phyloP scores from a whole-genome alignment of 257 asterid species.

The Solanum tarapatanum region DNA sequence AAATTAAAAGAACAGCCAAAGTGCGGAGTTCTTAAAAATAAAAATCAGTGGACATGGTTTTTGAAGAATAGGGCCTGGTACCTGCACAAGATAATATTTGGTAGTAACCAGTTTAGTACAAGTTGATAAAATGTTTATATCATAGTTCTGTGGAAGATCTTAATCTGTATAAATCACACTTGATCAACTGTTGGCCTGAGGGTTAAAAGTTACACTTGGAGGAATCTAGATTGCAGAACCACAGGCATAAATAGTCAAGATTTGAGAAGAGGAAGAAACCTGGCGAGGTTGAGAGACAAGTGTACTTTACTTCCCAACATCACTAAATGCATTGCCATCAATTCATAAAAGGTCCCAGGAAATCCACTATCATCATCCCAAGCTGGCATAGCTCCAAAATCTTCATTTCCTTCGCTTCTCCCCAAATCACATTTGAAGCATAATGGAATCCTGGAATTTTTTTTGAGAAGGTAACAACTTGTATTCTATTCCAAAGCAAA shows the following conservation, averaged over 20 bases:
- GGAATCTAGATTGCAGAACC: neutral
- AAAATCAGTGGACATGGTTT: neutral
- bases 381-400: slow-evolving; percentile 37
- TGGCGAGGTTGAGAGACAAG: slow-evolving; percentile 93
- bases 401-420: neutral
- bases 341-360: slow-evolving; percentile 35
- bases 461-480: too few relatives aligned
- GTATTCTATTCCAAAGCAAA: too few relatives aligned
- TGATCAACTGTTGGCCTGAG: neutral
- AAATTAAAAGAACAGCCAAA: neutral
- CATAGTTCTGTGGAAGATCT: neutral
- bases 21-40: neutral
- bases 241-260: neutral
- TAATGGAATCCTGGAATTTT: neutral
- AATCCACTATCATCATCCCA: slow-evolving; percentile 61
- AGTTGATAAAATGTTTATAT: neutral
- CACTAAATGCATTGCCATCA: slow-evolving; percentile 44
- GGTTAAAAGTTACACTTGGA: neutral
- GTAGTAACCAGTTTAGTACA: neutral
- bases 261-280: slow-evolving; percentile 30
- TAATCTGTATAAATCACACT: neutral
- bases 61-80: neutral
- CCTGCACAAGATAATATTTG: neutral
- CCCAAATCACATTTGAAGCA: neutral
- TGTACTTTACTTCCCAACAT: slow-evolving; percentile 38